phyloP scores from a whole-genome alignment of 2,329 filamentous ascomycete genomes.

The Colletotrichum sp. region DNA sequence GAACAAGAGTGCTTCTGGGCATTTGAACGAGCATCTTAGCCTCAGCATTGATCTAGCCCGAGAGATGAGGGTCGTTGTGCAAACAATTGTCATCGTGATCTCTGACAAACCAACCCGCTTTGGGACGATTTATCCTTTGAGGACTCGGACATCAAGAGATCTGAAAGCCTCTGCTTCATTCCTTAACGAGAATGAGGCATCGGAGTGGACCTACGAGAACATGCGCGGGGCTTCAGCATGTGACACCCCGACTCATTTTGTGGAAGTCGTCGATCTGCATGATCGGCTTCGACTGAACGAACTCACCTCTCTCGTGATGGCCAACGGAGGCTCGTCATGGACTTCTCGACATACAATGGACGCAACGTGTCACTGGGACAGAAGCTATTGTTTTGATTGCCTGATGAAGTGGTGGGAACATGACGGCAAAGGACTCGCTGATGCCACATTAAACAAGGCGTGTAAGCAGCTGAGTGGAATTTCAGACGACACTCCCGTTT shows the following conservation, averaged over 20 bases:
- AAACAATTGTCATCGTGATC: not conserved
- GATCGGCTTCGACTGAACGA: not conserved
- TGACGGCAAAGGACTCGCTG: accelerated
- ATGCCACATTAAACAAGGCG: not conserved
- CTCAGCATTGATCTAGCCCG: accelerated
- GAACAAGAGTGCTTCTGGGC: not conserved
- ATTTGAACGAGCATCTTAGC: not conserved
- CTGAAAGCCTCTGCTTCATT: not conserved
- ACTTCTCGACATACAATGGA: not conserved
- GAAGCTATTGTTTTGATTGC: not conserved
- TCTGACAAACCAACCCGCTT: not conserved
- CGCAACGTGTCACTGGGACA: not conserved
- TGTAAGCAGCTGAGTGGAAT: not conserved
- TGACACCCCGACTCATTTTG: not conserved
- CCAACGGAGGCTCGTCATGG: not conserved
- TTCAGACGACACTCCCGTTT: too few species aligned
- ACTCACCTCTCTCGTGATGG: not conserved
- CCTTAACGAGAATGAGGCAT: accelerated
- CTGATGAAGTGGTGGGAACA: not conserved
- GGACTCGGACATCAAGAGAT: not conserved
- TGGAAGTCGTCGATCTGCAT: not conserved
- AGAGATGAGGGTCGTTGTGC: accelerated
- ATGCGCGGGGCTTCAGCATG: not conserved
- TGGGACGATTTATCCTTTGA: accelerated
- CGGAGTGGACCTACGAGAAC: not conserved